Base-by-base conservation (phyloP, 176 grass and related monocot species). In the Carex littledalei region DNA sequence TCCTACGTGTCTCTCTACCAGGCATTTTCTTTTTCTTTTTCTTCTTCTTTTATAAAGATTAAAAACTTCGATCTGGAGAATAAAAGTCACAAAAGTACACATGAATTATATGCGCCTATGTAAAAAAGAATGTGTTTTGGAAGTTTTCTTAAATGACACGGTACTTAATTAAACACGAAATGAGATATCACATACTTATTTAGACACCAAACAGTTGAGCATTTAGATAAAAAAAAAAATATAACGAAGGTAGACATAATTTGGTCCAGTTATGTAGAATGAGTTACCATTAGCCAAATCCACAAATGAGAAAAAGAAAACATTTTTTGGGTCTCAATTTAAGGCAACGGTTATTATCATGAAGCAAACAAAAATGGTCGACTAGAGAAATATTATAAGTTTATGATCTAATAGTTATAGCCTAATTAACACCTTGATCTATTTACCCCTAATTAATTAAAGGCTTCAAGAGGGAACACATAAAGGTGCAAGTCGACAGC, bases 391-490 rank as follows among this genome's bases (percentile, higher is more conserved):
- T 6, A 22, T 43, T 17, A 39, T 8, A 39, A 70, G 67, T n/a
- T 3, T 49, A 49, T 17, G 0, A 16, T n/a, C 16, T 41, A 71
- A 3, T 20, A 43, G 12, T 68, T 68, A 21, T 67, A 8, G 9
- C 9, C 47, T 11, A 7, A 8, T 8, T 9, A 50, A 50, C 47
- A 50, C 47, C 9, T 50, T 45, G 8, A 45, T 45, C 8, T 50
- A 50, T 11, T 72, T 45, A 72, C 67, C 21, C 7, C 16, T 13
- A 45, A 45, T 45, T 34, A 41, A 66, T 49, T 63, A 84, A 87
- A 98, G 95, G 87, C 37, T 98, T 88, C 85, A 98, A 73, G 86
- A 79, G 17, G 77, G 93, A 93, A 41, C n/a, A 95, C 2, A 59
- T 95, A 17, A 88, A 72, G 39, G 95, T 95, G 66, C 88, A 89